Evolutionary conservation across 2,329 filamentous ascomycete species (phyloP).

Genomic region (Grosmannia serpens): DNA sequence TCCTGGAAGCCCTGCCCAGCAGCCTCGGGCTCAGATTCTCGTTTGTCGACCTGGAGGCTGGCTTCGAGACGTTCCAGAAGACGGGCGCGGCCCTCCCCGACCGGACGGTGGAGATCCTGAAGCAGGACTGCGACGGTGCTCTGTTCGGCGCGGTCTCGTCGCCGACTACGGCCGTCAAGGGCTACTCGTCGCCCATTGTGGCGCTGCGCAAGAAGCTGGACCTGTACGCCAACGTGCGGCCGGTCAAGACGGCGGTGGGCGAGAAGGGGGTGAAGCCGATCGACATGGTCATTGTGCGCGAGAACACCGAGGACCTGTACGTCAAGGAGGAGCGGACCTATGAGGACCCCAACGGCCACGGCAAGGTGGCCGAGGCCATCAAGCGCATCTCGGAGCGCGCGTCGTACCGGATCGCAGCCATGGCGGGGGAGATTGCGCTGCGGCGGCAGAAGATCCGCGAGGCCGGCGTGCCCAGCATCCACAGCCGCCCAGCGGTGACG

Average conservation of each 20-base stretch:
- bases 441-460: conserved; percentile 70
- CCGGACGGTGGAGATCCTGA: conserved; percentile 78
- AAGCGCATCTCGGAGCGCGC: conserved; percentile 91
- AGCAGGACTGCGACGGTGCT: conserved; percentile 86
- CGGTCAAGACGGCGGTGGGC: conserved; percentile 72
- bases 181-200: conserved; percentile 94
- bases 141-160: conserved; percentile 95
- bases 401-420: conserved; percentile 73
- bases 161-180: conserved; percentile 77
- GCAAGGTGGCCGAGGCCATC: conserved; percentile 90
- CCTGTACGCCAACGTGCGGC: conserved; percentile 94
- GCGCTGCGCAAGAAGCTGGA: conserved; percentile 90
- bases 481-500: conserved; percentile 66
- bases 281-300: conserved; percentile 95
- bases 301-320: conserved; percentile 98
- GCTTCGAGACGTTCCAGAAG: conserved; percentile 85
- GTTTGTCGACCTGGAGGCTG: conserved; percentile 86
- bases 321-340: conserved; percentile 92
- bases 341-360: conserved; percentile 40
- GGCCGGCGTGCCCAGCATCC: conserved; percentile 43
- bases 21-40: conserved; percentile 88
- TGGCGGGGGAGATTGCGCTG: conserved; percentile 89
- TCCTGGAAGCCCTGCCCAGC: conserved; percentile 86
- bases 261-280: conserved; percentile 58
- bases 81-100: conserved; percentile 84